Evolutionary conservation across 495 filamentous ascomycete species (phyloP).

Genomic region (Aspergillus nanangensis): DNA sequence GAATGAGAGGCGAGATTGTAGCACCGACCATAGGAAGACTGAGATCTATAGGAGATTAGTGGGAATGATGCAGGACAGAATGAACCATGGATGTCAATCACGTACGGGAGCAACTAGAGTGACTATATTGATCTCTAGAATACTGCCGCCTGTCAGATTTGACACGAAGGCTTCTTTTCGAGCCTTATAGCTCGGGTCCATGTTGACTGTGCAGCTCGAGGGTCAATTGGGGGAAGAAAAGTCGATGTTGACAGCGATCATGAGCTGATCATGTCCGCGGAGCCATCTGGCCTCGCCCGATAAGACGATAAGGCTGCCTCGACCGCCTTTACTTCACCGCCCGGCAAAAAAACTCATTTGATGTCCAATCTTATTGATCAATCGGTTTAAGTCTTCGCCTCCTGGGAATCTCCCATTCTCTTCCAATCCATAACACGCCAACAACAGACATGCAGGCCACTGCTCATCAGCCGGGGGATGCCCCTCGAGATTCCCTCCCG

Average conservation of each 20-base stretch:
- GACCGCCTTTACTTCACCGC: background rate
- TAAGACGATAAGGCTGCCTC: too few species aligned
- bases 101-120: conserved; percentile 80
- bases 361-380: too few species aligned
- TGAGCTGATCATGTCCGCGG: too few species aligned
- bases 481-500: background rate
- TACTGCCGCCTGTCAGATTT: too few species aligned
- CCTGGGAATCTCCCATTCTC: background rate
- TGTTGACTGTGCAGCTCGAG: conserved; percentile 15
- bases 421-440: background rate
- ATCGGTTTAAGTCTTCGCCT: too few species aligned
- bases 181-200: conserved; percentile 73
- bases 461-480: background rate
- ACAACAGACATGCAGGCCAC: background rate
- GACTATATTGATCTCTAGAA: conserved; percentile 89
- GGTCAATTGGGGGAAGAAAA: too few species aligned
- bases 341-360: background rate
- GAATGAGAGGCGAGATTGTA: conserved; percentile 82
- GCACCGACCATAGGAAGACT: conserved; percentile 79
- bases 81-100: too few species aligned
- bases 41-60: conserved; percentile 52
- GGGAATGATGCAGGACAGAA: too few species aligned
- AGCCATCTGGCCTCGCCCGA: too few species aligned
- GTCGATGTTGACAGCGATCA: too few species aligned
- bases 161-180: conserved; percentile 95